Evolutionary conservation across 2,329 filamentous ascomycete genomes (phyloP).

Genomic region (Kalaharituber pfeilii): DNA sequence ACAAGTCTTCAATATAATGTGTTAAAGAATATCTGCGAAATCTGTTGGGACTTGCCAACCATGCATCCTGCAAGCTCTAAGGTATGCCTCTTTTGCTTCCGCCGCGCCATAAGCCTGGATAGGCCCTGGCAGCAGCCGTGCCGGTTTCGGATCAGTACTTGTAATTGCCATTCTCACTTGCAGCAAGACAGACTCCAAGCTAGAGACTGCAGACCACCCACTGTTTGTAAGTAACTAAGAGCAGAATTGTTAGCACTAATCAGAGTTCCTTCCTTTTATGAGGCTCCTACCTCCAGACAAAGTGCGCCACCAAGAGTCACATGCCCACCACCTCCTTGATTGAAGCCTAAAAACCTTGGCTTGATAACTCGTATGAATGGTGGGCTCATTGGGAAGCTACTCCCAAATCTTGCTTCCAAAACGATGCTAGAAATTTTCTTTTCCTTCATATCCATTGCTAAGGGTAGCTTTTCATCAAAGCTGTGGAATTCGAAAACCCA

Average conservation of each 20-base stretch:
- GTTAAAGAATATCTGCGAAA: constrained; percentile 27
- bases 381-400: constrained; percentile 57
- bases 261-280: background rate
- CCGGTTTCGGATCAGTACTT: constrained; percentile 45
- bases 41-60: constrained; percentile 56
- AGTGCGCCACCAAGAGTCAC: constrained; percentile 71
- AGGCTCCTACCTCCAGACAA: constrained; percentile 28
- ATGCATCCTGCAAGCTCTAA: constrained; percentile 48
- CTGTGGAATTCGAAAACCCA: constrained; percentile 85
- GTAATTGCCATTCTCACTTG: constrained; percentile 64
- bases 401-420: constrained; percentile 64
- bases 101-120: constrained; percentile 38
- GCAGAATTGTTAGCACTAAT: too few species aligned
- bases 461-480: constrained; percentile 50
- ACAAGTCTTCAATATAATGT: too few species aligned
- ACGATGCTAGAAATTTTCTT: constrained; percentile 49
- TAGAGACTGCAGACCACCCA: constrained; percentile 59
- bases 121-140: constrained; percentile 38
- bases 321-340: constrained; percentile 61
- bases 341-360: constrained; percentile 59
- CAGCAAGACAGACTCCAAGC: constrained; percentile 62
- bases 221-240: constrained; percentile 55
- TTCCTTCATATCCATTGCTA: constrained; percentile 56
- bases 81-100: constrained; percentile 59
- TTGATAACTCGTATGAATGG: constrained; percentile 72